Conservation (phyloP, 352 stramenopile genomes). For the Phytophthora fragariae region DNA sequence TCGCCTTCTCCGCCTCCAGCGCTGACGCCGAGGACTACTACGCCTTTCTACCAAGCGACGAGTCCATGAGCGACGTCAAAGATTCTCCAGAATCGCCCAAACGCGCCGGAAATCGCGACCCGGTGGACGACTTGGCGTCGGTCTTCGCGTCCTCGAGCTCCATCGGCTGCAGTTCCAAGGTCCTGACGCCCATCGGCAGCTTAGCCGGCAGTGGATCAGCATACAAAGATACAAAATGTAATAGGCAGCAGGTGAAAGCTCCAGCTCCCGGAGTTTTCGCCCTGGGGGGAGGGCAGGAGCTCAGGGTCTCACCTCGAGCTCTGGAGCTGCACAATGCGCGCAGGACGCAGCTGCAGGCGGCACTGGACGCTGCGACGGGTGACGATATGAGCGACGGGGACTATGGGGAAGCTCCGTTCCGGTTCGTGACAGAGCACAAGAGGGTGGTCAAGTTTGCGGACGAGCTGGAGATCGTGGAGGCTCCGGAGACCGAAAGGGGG, state of each 20-base stretch:
- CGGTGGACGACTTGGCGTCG: slow-evolving; percentile 40
- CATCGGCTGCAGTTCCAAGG: slow-evolving; percentile 20
- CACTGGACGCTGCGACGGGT: slow-evolving; percentile 44
- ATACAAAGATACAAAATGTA: neutral
- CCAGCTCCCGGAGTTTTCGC: slow-evolving; percentile 29
- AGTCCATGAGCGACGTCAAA: slow-evolving; percentile 52
- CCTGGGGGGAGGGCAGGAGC: slow-evolving; percentile 35
- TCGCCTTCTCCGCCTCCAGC: slow-evolving; percentile 40
- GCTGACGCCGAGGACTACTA: slow-evolving; percentile 66
- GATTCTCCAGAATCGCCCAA: slow-evolving; percentile 15
- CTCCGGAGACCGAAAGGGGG: slow-evolving; percentile 21
- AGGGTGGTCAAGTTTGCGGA: slow-evolving; percentile 20
- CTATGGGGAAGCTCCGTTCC: slow-evolving; percentile 53
- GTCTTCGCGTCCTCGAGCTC: slow-evolving; percentile 34
- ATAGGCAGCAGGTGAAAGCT: slow-evolving; percentile 2
- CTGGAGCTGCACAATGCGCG: slow-evolving; percentile 48
- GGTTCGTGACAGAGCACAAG: slow-evolving; percentile 38
- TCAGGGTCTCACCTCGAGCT: slow-evolving; percentile 48
- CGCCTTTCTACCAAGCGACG: slow-evolving; percentile 65
- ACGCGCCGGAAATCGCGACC: slow-evolving; percentile 16
- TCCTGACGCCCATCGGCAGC: slow-evolving; percentile 42
- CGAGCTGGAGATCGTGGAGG: slow-evolving; percentile 25
- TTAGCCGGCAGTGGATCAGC: slow-evolving; percentile 18
- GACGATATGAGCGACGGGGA: slow-evolving; percentile 9
- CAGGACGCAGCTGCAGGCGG: slow-evolving; percentile 53